A percentile compares a stretch with the other conserved stretches of the same genome.
Conservation (phyloP, 306 rosid species). For the Rubus parviflorus region DNA sequence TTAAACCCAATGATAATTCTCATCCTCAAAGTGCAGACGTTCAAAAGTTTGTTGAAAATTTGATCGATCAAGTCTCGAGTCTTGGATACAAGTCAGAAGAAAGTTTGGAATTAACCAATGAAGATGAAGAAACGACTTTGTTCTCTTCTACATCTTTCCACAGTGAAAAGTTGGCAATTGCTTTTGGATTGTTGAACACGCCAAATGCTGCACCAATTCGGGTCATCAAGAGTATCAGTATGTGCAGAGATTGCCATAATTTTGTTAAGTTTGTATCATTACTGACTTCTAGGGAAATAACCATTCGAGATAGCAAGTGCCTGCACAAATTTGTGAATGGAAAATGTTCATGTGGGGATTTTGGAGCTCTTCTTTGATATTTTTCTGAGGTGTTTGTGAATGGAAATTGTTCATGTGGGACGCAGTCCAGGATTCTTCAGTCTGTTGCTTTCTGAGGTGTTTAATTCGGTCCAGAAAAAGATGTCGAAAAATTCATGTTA, state of each 20-base stretch:
- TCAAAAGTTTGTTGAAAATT: constrained; percentile 48
- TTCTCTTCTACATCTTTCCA: constrained; percentile 51
- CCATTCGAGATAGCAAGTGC: constrained; percentile 69
- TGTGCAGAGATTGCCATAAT: constrained; percentile 81
- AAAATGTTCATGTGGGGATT: constrained; percentile 72
- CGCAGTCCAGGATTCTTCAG: not conserved
- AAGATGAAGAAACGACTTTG: constrained; percentile 41
- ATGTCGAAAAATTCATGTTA: not conserved
- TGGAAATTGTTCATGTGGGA: constrained; percentile 54
- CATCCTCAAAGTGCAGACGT: constrained; percentile 35
- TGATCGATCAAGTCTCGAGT: constrained; percentile 52
- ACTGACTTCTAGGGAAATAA: constrained; percentile 63
- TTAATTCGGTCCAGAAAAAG: not conserved
- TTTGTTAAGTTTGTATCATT: constrained; percentile 57
- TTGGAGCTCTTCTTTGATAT: constrained; percentile 47
- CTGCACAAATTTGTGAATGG: constrained; percentile 79
- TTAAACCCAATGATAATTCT: constrained; percentile 60
- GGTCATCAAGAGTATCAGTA: constrained; percentile 63
- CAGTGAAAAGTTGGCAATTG: constrained; percentile 78
- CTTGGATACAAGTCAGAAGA: constrained; percentile 60
- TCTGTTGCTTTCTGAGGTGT: not conserved
- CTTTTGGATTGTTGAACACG: constrained; percentile 64
- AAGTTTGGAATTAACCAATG: constrained; percentile 48
- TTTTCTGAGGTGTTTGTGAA: no score
- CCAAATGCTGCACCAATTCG: constrained; percentile 54